phyloP scores from a whole-genome alignment of 192 early-diverging fungal genomes.

The Coemansia sp. region DNA sequence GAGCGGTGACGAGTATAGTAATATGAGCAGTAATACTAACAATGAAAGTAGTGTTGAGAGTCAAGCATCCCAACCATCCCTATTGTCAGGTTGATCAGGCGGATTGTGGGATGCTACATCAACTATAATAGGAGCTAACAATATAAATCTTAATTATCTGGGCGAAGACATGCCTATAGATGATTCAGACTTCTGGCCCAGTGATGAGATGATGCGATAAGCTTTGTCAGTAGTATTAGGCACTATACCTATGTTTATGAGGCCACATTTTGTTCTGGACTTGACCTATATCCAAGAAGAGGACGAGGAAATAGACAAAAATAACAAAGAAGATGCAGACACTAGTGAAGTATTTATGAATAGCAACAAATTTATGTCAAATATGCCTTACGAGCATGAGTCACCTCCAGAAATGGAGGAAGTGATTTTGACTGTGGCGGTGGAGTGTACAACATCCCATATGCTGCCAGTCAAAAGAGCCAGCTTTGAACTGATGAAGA shows the following conservation, averaged over 20 bases:
- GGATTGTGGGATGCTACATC: neutral
- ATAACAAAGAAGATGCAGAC: too few relatives aligned
- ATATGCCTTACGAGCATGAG: neutral
- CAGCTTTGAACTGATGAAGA: too few relatives aligned
- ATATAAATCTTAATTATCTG: neutral
- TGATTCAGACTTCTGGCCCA: neutral
- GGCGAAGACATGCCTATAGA: neutral
- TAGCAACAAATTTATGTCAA: neutral
- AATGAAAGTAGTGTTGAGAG: too few relatives aligned
- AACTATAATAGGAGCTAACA: neutral
- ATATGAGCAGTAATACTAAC: too few relatives aligned
- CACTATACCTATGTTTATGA: neutral
- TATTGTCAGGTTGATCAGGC: too few relatives aligned
- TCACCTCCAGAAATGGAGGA: neutral
- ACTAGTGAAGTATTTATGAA: neutral
- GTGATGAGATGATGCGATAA: neutral
- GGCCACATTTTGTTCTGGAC: neutral
- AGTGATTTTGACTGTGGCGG: neutral
- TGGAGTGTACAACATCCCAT: too few relatives aligned
- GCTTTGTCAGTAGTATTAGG: neutral
- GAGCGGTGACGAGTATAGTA: too few relatives aligned
- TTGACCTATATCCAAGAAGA: neutral
- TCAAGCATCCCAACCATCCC: too few relatives aligned
- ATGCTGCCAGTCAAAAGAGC: too few relatives aligned
- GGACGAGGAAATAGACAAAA: neutral